Base-by-base conservation (phyloP, 139 green algal species). In the Haematococcus sp. region DNA sequence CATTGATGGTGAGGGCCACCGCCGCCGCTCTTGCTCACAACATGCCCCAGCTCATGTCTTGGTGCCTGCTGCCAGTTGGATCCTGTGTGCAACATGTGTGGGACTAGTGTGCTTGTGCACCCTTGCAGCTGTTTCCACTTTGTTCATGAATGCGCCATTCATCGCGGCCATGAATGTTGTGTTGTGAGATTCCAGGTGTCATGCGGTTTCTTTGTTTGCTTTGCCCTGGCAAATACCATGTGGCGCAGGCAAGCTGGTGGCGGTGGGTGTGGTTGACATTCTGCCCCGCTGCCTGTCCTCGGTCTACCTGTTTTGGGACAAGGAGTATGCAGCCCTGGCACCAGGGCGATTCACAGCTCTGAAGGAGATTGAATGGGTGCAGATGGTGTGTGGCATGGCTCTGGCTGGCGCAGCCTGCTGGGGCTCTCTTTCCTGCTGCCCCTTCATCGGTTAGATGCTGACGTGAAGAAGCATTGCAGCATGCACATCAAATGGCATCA, bases 301-400 rank as follows among this genome's bases (percentile, higher is more conserved):
- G 68, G 88, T 92, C 73, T 98, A 98, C 84, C 84, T 98, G 9
- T 98, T 98, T 80, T 98, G 95, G 94, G 94, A 98, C 73, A 87
- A 91, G 4, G 77, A 88, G 56, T 83, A 83, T 11, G 85, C 76
- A n/a, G 64, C 70, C 28, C 83, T 98, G 59, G 88, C 86, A 0
- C 80, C 92, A 17, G 95, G 94, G 34, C 90, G 87, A 34, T 78
- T 91, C 49, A 83, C 82, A 13, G 86, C 92, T 16, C 78, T 97
- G 65, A 66, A 88, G 56, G 79, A 79, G 58, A 92, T 98, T 13
- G 80, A 86, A 44, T 98, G 89, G 89, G 88, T 97, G 68, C 28
- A 56, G 34, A 13, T 19, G 23, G 43, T 63, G 49, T 2, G 59
- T 67, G 16, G 25, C n/a, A 28, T n/a, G n/a, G n/a, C n/a, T n/a